Evolutionary conservation across 768 basidiomycete species (phyloP), one percentile per base, ranked within the genome.

Genomic region (Collybiopsis luxurians): DNA sequence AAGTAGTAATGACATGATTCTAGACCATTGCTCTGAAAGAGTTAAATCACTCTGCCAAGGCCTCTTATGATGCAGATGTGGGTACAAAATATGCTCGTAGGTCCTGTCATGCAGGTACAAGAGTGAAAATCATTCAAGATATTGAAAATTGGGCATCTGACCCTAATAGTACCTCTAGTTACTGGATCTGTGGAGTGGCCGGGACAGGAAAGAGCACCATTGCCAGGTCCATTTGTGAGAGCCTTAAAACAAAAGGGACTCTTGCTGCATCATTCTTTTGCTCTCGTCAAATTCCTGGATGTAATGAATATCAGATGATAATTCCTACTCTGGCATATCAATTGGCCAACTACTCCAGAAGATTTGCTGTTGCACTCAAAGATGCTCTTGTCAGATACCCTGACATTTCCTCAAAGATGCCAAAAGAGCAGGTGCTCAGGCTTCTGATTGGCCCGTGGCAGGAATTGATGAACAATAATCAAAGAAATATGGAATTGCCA

Each of bases 241-340:
- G 10, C 3, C 21, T 53, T 3, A 19, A 53, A 21, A 24, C 36
- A 21, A 43, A 53, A 30, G 23, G 39, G 1, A 15, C 42, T 15
- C 36, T 59, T 2, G 57, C 51, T n/a, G 57, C 42, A 1, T 28
- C 42, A 10, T 59, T 59, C 23, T 59, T 59, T 30, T 59, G 57
- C 19, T 53, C 51, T n/a, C 51, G 39, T 11, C 52, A 59, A 38
- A 44, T 59, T 24, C 30, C 40, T 9, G 52, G 39, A 13, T 44
- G 48, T 23, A 17, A 40, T 17, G 15, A 53, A 10, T 43, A 45
- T 17, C 4, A 19, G 6, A 28, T 19, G 1, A 47, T 59, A 15
- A 55, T 59, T 30, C 57, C 57, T 1, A 59, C 51, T 30, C 17
- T 59, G 9, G 52, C 53, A 26, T 54, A 47, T 48, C 42, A 45